A percentile compares a stretch with the other conserved stretches of the same genome.
Conservation (phyloP, 176 grass and related monocot species). For the Eragrostis nindensis region DNA sequence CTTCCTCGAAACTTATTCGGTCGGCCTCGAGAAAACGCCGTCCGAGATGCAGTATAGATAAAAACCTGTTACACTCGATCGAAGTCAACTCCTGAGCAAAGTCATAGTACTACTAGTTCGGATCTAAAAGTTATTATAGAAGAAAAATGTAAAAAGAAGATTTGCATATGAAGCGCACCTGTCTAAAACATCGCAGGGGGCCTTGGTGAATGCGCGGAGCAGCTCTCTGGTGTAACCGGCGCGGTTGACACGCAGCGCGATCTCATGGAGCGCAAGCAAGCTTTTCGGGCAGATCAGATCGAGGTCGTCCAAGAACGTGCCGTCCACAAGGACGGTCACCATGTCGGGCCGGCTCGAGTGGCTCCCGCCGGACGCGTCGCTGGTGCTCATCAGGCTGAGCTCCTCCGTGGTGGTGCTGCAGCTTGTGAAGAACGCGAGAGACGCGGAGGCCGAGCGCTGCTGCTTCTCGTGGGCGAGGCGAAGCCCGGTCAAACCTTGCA, state of each 20-base stretch:
- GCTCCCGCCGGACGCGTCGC: no score
- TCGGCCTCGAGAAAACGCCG: background rate
- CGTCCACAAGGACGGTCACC: background rate
- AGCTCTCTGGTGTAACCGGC: conserved; percentile 15
- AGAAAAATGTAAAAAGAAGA: no score
- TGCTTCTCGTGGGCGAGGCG: no score
- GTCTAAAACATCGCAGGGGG: conserved; percentile 37
- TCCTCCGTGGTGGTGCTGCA: no score
- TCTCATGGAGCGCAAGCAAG: conserved; percentile 35
- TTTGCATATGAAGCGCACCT: no score
- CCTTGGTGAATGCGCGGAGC: conserved; percentile 23
- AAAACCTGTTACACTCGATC: background rate
- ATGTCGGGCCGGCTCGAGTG: no score
- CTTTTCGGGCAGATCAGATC: conserved; percentile 22
- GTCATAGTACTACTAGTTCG: no score
- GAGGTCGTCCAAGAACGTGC: conserved; percentile 6
- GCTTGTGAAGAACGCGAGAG: no score
- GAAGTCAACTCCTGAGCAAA: background rate
- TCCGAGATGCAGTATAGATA: conserved; percentile 16
- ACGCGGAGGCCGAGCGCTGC: background rate
- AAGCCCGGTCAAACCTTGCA: background rate
- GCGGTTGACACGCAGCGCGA: conserved; percentile 32
- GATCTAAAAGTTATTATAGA: no score
- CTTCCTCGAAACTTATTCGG: conserved; percentile 29
- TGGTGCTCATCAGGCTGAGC: no score